A percentile compares a stretch with the other conserved stretches of the same genome.
Conservation (phyloP, 2,329 filamentous ascomycete genomes). For the Didymella sp. region DNA sequence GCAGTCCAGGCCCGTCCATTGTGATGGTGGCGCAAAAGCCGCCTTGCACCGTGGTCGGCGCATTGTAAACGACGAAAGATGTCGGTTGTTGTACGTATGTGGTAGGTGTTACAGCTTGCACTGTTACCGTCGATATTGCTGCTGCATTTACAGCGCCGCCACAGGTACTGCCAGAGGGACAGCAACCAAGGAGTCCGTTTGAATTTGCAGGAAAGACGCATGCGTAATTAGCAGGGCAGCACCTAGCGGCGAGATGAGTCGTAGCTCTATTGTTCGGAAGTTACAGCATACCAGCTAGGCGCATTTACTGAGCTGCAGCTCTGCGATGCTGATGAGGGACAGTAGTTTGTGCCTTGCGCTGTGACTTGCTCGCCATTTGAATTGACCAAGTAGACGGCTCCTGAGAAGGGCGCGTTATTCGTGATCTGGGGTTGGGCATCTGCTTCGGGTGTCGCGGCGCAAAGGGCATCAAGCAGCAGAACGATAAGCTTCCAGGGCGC, state of each 20-base stretch:
- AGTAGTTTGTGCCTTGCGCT: slow-evolving; percentile 44
- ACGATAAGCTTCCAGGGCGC: background rate
- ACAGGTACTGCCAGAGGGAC: slow-evolving; percentile 46
- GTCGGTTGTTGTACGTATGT: slow-evolving; percentile 42
- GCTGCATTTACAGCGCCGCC: slow-evolving; percentile 43
- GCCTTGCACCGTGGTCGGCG: slow-evolving; percentile 32
- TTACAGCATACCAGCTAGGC: slow-evolving; percentile 51
- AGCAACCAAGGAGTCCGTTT: slow-evolving; percentile 48
- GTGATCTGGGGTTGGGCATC: slow-evolving; percentile 40
- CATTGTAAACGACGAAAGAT: slow-evolving; percentile 33
- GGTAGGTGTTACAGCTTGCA: slow-evolving; percentile 40
- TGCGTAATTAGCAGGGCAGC: slow-evolving; percentile 46
- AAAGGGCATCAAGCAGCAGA: slow-evolving; percentile 16
- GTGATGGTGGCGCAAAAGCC: slow-evolving; percentile 49
- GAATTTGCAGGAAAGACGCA: slow-evolving; percentile 44
- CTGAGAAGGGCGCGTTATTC: slow-evolving; percentile 51
- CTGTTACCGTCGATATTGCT: slow-evolving; percentile 46
- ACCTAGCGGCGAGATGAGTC: slow-evolving; percentile 32
- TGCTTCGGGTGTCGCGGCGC: slow-evolving; percentile 34
- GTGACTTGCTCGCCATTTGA: slow-evolving; percentile 44
- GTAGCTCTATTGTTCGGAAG: background rate
- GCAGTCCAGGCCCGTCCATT: slow-evolving; percentile 46
- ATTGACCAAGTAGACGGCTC: slow-evolving; percentile 50
- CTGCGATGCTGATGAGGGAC: slow-evolving; percentile 46
- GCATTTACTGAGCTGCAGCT: slow-evolving; percentile 53